A percentile compares a stretch with the other conserved stretches of the same genome.
Conservation (phyloP, 345 rosid species). For the Odontarrhena argentea region DNA sequence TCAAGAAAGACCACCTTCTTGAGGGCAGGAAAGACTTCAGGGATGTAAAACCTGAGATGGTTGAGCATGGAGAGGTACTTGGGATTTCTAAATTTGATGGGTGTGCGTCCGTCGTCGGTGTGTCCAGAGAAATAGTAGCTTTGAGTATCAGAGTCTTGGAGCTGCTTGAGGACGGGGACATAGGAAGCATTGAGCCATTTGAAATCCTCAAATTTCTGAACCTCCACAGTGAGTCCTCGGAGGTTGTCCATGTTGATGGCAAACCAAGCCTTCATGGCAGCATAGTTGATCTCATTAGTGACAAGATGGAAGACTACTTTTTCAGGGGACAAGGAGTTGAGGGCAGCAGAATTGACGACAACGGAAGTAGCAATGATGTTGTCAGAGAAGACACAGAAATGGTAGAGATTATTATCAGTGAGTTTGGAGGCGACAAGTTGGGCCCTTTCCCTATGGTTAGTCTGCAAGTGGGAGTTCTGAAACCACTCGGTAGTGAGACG, state of each 20-base stretch:
- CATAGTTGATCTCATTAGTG: slow-evolving; percentile 79
- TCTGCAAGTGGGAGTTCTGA: slow-evolving; percentile 51
- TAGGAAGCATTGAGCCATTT: slow-evolving; percentile 91
- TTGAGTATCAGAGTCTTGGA: slow-evolving; percentile 89
- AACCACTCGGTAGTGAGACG: slow-evolving; percentile 81
- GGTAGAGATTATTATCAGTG: slow-evolving; percentile 60
- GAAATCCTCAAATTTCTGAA: slow-evolving; percentile 87
- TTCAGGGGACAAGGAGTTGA: slow-evolving; percentile 63
- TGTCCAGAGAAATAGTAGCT: slow-evolving; percentile 89
- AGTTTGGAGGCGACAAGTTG: slow-evolving; percentile 50
- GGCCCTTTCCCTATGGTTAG: slow-evolving; percentile 46
- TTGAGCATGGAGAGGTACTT: slow-evolving; percentile 91
- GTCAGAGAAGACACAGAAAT: slow-evolving; percentile 88
- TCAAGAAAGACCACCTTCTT: slow-evolving; percentile 87
- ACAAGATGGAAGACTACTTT: slow-evolving; percentile 81
- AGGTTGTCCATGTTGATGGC: slow-evolving; percentile 55
- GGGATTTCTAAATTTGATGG: slow-evolving; percentile 90
- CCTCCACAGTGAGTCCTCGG: slow-evolving; percentile 75
- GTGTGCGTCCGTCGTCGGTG: slow-evolving; percentile 64
- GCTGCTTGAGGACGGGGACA: slow-evolving; percentile 93
- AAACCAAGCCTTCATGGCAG: slow-evolving; percentile 92
- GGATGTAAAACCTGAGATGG: slow-evolving; percentile 87
- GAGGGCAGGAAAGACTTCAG: slow-evolving; percentile 83
- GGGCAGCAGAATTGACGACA: slow-evolving; percentile 83
- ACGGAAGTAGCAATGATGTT: slow-evolving; percentile 91